These are phyloP conservation scores for Aspergillus sp. DNA, from an alignment of 2,329 filamentous ascomycete species.

Conservation along the genomic window DNA sequence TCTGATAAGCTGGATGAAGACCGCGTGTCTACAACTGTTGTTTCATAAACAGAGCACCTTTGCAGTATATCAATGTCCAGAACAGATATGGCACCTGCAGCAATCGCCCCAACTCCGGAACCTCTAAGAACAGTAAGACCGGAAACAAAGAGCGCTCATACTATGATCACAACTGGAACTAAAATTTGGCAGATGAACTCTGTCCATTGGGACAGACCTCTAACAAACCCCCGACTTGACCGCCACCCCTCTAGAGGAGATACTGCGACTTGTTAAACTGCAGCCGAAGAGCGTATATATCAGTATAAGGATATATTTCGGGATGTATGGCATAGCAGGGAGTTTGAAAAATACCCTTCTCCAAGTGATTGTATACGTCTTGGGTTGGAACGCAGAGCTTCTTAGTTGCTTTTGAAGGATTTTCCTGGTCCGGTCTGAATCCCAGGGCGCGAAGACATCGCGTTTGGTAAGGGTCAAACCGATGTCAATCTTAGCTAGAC, in stretches of 20 bases:
- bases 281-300: not conserved
- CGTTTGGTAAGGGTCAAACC: not conserved
- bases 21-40: too few relatives aligned
- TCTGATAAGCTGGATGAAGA: too few relatives aligned
- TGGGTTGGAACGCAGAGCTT: not conserved
- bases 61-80: too few relatives aligned
- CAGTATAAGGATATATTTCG: not conserved
- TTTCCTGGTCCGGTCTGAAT: not conserved
- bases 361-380: not conserved
- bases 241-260: not conserved
- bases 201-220: not conserved
- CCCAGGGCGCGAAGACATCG: conserved; percentile 5
- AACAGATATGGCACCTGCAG: too few relatives aligned
- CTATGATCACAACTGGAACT: too few relatives aligned
- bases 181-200: not conserved
- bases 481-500: not conserved
- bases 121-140: too few relatives aligned
- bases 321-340: not conserved
- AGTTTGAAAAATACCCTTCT: not conserved
- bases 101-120: too few relatives aligned
- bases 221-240: not conserved
- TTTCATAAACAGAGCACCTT: too few relatives aligned
- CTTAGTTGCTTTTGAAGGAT: not conserved
- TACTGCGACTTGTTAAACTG: not conserved
- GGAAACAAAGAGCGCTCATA: not conserved